phyloP scores from a whole-genome alignment of 306 rosid genomes.

The Biancaea sappan region DNA sequence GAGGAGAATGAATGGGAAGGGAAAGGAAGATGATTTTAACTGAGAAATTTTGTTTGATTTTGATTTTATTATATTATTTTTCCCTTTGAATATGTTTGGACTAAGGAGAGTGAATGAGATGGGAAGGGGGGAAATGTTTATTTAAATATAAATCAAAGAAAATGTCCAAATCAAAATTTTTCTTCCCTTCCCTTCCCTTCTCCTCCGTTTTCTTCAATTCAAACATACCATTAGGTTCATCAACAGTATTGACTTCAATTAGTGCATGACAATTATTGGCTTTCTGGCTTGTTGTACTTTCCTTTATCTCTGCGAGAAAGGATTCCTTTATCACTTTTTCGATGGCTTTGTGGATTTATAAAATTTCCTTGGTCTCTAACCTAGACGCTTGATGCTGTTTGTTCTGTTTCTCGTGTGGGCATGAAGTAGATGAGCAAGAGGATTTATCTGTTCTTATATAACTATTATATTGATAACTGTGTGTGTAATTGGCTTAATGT shows the following conservation, averaged over 20 bases:
- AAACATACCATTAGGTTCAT: too few species aligned
- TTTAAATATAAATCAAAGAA: too few species aligned
- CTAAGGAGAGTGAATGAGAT: too few species aligned
- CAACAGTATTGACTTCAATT: not conserved
- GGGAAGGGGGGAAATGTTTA: too few species aligned
- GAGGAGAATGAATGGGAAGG: too few species aligned
- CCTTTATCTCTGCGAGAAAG: not conserved
- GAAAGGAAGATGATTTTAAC: too few species aligned
- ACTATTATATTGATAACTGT: not conserved
- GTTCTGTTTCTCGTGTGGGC: not conserved
- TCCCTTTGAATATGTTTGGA: too few species aligned
- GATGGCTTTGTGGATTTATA: not conserved
- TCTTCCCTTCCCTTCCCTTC: too few species aligned
- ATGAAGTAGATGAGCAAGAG: not conserved
- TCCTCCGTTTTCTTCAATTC: too few species aligned
- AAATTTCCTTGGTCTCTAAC: not conserved
- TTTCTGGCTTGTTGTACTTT: not conserved
- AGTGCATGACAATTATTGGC: not conserved
- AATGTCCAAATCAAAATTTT: too few species aligned
- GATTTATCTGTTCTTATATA: not conserved
- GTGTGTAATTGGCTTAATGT: not conserved
- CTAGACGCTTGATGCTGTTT: not conserved
- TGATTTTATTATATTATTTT: too few species aligned
- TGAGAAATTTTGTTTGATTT: too few species aligned
- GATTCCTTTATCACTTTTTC: not conserved